Base-by-base conservation (phyloP, 2,329 filamentous ascomycete species). In the Ascochyta lentis region DNA sequence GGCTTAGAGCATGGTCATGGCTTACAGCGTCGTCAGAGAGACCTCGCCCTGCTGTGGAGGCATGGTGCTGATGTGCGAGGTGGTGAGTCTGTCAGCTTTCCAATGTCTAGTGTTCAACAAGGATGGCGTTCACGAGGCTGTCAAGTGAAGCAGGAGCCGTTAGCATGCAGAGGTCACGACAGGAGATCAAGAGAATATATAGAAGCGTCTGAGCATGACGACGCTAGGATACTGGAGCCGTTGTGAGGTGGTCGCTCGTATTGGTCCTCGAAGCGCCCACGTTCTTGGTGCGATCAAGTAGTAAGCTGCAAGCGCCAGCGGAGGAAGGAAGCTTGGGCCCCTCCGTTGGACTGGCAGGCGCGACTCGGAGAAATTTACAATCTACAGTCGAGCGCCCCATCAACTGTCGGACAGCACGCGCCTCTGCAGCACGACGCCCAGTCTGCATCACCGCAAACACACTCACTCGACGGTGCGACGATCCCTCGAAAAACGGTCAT, bases 21-120 rank as follows among this genome's bases (percentile, higher is more conserved):
- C 79, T 67, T 64, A 81, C 80, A 82, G 75, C 10, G 80, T 82
- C 50, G 77, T 69, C 38, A 82, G 65, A 23, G 79, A 74, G 49
- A 77, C 77, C 57, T 82, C 80, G 47, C 79, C 80, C 55, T 76
- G 79, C 58, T 75, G 73, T 40, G 77, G 78, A 64, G 80, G 80
- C 80, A 82, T 82, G 22, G 33, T 71, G 67, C 62, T 45, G 51
- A 40, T 55, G 58, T 49, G 24, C 35, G 44, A 40, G 16, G 16
- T 33, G 33, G 40, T 34, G 19, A 34, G 34, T 49, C 12, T 46
- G 39, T 56, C 45, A 61, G 64, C 54, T 47, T 23, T 51, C 34
- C 42, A 57, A 51, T 53, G 22, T 46, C 42, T 49, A 56, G 38
- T 42, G 42, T 53, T 50, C 52, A 51, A 50, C 35, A 29, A 42